phyloP scores from a whole-genome alignment of 2,329 filamentous ascomycete genomes.

The Fusarium vanettenii region DNA sequence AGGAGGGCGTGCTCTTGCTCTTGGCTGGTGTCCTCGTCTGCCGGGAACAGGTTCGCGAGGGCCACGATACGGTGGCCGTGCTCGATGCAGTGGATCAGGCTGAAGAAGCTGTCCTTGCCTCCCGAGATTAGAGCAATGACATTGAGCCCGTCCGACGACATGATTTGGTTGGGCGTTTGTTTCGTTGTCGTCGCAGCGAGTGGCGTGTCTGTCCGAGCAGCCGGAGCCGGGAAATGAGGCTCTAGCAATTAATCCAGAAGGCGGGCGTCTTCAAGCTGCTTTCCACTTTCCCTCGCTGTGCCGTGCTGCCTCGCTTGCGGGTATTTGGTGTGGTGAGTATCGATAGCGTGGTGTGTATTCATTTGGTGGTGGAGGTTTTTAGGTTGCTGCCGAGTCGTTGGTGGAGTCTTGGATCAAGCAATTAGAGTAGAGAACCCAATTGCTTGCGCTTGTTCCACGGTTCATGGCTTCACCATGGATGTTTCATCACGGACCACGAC shows the following conservation, averaged over 20 bases:
- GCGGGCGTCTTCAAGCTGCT: slow-evolving; percentile 1
- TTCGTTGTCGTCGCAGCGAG: slow-evolving; percentile 1
- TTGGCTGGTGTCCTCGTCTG: slow-evolving; percentile 18
- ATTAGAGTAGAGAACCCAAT: neutral
- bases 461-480: neutral
- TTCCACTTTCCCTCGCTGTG: neutral
- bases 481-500: neutral
- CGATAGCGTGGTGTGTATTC: slow-evolving; percentile 25
- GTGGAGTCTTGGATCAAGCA: neutral
- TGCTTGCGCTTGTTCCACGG: neutral
- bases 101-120: slow-evolving; percentile 97
- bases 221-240: slow-evolving; percentile 14
- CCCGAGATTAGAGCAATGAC: slow-evolving; percentile 95
- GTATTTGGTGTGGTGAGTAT: slow-evolving; percentile 22
- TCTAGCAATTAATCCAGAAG: slow-evolving; percentile 15
- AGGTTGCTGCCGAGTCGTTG: slow-evolving; percentile 4
- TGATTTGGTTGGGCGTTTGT: slow-evolving; percentile 37
- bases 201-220: slow-evolving; percentile 1
- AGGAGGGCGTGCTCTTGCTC: neutral
- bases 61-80: slow-evolving; percentile 90
- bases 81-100: slow-evolving; percentile 86
- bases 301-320: slow-evolving; percentile 13
- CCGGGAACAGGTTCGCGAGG: slow-evolving; percentile 84
- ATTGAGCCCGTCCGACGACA: slow-evolving; percentile 66
- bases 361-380: slow-evolving; percentile 29